Conservation (phyloP, 106 monocot species). For the Dioscorea dumetorum region DNA sequence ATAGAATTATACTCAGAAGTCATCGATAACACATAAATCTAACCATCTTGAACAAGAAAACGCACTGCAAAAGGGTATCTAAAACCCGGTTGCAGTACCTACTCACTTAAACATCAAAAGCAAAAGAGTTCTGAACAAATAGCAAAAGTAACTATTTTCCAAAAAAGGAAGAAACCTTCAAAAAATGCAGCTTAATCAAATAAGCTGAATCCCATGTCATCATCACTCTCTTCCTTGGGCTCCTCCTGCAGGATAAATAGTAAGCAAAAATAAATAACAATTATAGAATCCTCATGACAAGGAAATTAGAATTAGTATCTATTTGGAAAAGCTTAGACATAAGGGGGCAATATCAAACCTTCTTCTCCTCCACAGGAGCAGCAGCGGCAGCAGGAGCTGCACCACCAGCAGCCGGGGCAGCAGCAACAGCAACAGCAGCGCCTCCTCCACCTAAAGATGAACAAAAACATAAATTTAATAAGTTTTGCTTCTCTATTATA, state of each 20-base stretch:
- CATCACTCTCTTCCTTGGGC: constrained; percentile 52
- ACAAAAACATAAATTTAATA: neutral
- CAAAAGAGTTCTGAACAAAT: too few relatives aligned
- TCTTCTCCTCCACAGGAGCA: constrained; percentile 45
- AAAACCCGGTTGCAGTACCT: too few relatives aligned
- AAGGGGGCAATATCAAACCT: constrained; percentile 9
- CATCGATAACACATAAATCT: too few relatives aligned
- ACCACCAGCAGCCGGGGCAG: constrained; percentile 27
- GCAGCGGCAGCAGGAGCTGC: constrained; percentile 34
- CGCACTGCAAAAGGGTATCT: too few relatives aligned
- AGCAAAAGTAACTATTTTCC: too few relatives aligned
- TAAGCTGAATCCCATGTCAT: constrained; percentile 58
- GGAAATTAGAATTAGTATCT: too few relatives aligned
- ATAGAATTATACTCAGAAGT: too few relatives aligned
- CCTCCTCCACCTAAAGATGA: constrained; percentile 43
- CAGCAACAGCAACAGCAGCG: constrained; percentile 37
- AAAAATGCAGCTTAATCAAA: constrained; percentile 25
- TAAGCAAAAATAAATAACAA: neutral
- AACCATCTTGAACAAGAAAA: too few relatives aligned
- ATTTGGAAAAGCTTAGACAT: neutral
- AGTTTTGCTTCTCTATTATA: too few relatives aligned
- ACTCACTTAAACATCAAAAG: too few relatives aligned
- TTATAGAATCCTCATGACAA: too few relatives aligned
- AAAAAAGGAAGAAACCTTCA: too few relatives aligned
- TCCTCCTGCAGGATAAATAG: constrained; percentile 30